phyloP scores from a whole-genome alignment of 495 filamentous ascomycete species.

The Margaritispora aquatica region DNA sequence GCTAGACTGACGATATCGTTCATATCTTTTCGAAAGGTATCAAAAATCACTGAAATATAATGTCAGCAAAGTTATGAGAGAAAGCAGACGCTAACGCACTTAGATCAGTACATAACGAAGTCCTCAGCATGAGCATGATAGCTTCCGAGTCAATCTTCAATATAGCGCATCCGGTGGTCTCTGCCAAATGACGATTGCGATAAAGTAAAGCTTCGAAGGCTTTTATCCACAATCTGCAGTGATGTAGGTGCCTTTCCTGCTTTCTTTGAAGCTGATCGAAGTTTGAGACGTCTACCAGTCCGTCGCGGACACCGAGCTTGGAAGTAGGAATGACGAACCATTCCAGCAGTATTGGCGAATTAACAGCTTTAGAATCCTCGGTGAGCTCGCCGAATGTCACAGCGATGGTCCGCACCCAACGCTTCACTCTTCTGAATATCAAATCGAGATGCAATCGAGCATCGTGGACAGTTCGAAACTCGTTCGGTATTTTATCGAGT shows the following conservation, averaged over 20 bases:
- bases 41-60: background rate
- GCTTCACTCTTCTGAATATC: slow-evolving; percentile 1
- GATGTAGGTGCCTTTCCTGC: background rate
- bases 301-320: background rate
- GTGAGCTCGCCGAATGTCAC: background rate
- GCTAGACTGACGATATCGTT: background rate
- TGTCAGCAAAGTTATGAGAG: too few species aligned
- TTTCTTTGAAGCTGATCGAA: background rate
- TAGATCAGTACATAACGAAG: too few species aligned
- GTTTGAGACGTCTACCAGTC: background rate
- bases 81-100: too few species aligned
- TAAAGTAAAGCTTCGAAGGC: background rate
- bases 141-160: too few species aligned
- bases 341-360: background rate
- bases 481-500: background rate
- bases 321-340: background rate
- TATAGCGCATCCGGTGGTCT: too few species aligned
- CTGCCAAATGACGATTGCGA: too few species aligned
- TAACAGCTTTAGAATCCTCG: background rate
- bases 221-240: background rate
- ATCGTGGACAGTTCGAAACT: background rate
- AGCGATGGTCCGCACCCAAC: background rate
- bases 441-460: slow-evolving; percentile 7
- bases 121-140: too few species aligned
- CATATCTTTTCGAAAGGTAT: background rate